A percentile compares a stretch with the other conserved stretches of the same genome.
These are phyloP conservation scores for Cylindrotheca closterium DNA, from an alignment of 108 stramenopile species.

Conservation along the genomic window DNA sequence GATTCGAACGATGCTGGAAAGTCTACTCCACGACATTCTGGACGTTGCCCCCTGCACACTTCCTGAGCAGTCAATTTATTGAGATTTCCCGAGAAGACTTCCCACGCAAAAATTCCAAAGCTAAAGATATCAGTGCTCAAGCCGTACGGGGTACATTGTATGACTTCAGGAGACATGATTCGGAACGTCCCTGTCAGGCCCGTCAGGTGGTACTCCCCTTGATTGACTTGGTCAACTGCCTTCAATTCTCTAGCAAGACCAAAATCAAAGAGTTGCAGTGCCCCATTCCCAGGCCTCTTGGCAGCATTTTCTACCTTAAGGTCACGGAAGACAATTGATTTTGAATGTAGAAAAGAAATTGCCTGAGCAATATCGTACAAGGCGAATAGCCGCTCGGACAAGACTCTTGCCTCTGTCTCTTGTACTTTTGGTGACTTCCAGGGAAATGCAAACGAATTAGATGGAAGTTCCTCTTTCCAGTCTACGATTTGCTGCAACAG, in stretches of 20 bases:
- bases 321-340: slow-evolving; percentile 38
- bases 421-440: background rate
- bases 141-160: slow-evolving; percentile 24
- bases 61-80: slow-evolving; percentile 23
- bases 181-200: slow-evolving; percentile 40
- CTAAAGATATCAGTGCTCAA: slow-evolving; percentile 21
- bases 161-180: slow-evolving; percentile 48
- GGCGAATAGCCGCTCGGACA: slow-evolving; percentile 25
- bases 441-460: background rate
- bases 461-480: slow-evolving; percentile 41
- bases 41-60: slow-evolving; percentile 14
- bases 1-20: slow-evolving; percentile 5
- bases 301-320: slow-evolving; percentile 24
- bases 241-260: slow-evolving; percentile 70
- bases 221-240: slow-evolving; percentile 4
- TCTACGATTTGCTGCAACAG: slow-evolving; percentile 46
- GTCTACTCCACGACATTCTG: slow-evolving; percentile 8
- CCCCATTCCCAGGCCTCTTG: background rate
- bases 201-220: slow-evolving; percentile 34
- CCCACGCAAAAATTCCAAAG: slow-evolving; percentile 26
- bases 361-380: slow-evolving; percentile 33
- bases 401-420: background rate
- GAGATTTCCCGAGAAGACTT: slow-evolving; percentile 25
- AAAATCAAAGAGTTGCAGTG: slow-evolving; percentile 64
- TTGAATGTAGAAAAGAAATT: slow-evolving; percentile 41